These are phyloP conservation scores for Backusella macrospora DNA, from an alignment of 192 early-diverging fungal genomes.

Conservation along the genomic window DNA sequence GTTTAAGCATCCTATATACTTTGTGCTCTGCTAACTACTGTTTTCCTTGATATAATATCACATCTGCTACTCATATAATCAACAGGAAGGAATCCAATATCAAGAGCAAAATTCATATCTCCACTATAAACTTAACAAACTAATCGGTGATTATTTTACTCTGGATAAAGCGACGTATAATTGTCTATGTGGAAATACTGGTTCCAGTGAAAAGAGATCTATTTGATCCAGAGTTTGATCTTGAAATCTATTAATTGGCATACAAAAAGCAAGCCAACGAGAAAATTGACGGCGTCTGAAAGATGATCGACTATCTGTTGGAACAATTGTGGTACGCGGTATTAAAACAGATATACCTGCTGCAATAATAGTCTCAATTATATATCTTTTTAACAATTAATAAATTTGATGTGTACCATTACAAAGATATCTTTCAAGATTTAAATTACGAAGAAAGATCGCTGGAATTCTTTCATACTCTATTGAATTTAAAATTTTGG, in stretches of 20 bases:
- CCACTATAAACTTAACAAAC: no score
- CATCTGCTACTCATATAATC: no score
- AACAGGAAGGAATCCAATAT: no score
- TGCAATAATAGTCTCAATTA: slow-evolving; percentile 23
- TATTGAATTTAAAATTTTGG: not conserved
- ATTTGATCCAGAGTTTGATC: slow-evolving; percentile 27
- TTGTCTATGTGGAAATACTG: slow-evolving; percentile 31
- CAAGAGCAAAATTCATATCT: no score
- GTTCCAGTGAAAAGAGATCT: slow-evolving; percentile 17
- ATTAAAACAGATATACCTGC: slow-evolving; percentile 24
- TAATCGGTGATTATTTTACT: no score
- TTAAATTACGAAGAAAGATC: not conserved
- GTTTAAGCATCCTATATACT: no score
- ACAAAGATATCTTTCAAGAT: not conserved
- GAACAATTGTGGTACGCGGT: slow-evolving; percentile 19
- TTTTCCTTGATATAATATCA: no score
- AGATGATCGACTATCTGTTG: not conserved
- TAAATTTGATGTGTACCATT: slow-evolving; percentile 34
- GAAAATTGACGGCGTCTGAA: slow-evolving; percentile 24
- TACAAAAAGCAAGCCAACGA: slow-evolving; percentile 28
- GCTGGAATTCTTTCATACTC: not conserved
- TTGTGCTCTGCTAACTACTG: no score
- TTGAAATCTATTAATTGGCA: slow-evolving; percentile 38
- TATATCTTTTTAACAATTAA: not conserved
- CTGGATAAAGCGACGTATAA: no score